A percentile compares a stretch with the other conserved stretches of the same genome.
phyloP scores from a whole-genome alignment of 1,139 yeast species.

The Zhuliangozyma blackwelliae region DNA sequence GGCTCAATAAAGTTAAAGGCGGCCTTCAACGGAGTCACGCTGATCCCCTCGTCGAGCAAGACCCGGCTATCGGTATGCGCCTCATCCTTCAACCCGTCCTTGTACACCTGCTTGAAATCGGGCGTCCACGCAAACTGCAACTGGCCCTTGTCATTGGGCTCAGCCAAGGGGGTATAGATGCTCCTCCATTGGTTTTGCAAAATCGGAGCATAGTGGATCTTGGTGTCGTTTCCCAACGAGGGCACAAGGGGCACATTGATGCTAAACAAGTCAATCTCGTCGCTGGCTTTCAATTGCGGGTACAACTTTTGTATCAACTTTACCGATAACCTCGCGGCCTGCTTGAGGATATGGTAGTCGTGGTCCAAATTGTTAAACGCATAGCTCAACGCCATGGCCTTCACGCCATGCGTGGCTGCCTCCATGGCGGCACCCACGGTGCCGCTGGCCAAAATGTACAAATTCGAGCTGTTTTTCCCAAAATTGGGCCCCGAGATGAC shows the following conservation, averaged over 20 bases:
- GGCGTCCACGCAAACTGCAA: conserved; percentile 74
- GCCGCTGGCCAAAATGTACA: conserved; percentile 89
- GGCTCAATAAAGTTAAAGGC: conserved; percentile 56
- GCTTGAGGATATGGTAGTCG: conserved; percentile 48
- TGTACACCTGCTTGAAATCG: conserved; percentile 65
- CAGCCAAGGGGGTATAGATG: conserved; percentile 32
- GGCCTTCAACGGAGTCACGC: conserved; percentile 85
- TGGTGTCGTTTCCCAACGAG: conserved; percentile 45
- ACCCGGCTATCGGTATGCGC: conserved; percentile 58
- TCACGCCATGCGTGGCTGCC: conserved; percentile 74
- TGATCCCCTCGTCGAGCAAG: conserved; percentile 45
- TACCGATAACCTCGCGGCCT: conserved; percentile 68
- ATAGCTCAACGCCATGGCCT: conserved; percentile 77
- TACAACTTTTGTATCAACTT: conserved; percentile 57
- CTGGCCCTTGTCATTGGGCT: conserved; percentile 21
- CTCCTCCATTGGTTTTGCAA: conserved; percentile 77
- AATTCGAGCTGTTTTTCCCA: conserved; percentile 88
- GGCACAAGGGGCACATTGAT: conserved; percentile 74
- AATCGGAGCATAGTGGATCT: conserved; percentile 69
- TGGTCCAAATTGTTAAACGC: conserved; percentile 63
- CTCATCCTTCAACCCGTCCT: conserved; percentile 49
- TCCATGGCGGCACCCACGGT: conserved; percentile 98
- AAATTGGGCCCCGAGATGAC: conserved; percentile 94
- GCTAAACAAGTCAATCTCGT: conserved; percentile 66
- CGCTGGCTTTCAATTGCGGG: conserved; percentile 47